Percentiles rank a stretch among this genome's conserved stretches.
Conservation (phyloP, 1,284 basidiomycete species). For the Malassezia slooffiae region DNA sequence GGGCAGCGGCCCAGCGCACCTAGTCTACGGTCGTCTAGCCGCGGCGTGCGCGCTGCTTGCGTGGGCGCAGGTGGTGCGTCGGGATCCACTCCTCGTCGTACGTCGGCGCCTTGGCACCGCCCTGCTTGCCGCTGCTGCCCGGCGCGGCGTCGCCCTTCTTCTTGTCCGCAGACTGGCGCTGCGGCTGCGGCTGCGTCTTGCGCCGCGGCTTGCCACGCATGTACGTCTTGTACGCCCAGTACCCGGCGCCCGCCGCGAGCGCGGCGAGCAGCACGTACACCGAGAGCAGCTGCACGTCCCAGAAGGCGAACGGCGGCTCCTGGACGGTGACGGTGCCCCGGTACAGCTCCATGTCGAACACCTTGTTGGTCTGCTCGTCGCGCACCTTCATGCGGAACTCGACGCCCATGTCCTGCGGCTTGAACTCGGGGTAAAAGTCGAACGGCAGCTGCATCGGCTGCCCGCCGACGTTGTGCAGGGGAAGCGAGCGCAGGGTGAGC, state of each 20-base stretch:
- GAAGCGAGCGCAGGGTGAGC: slow-evolving; percentile 30
- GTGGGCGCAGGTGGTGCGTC: slow-evolving; percentile 10
- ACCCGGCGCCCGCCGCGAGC: slow-evolving; percentile 19
- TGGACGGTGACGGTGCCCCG: slow-evolving; percentile 36
- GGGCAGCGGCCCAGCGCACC: too few species aligned
- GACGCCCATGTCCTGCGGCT: slow-evolving; percentile 36
- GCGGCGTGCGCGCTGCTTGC: slow-evolving; percentile 6
- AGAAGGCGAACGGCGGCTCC: slow-evolving; percentile 39
- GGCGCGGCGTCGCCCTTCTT: not conserved
- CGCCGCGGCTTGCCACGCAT: not conserved
- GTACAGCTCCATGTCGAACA: slow-evolving; percentile 36
- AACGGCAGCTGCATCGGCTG: slow-evolving; percentile 37
- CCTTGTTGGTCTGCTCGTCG: slow-evolving; percentile 37
- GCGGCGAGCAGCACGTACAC: slow-evolving; percentile 27
- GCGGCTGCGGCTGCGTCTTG: slow-evolving; percentile 5
- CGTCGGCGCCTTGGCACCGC: too few species aligned
- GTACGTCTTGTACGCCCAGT: slow-evolving; percentile 23
- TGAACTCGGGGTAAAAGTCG: slow-evolving; percentile 43
- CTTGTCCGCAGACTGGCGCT: not conserved
- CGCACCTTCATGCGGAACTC: slow-evolving; percentile 34
- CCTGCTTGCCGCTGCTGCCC: not conserved
- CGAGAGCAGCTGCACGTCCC: slow-evolving; percentile 39
- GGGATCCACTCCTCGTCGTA: slow-evolving; percentile 26
- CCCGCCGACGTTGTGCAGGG: slow-evolving; percentile 25
- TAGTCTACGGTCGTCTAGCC: too few species aligned